phyloP scores from a whole-genome alignment of 2,329 filamentous ascomycete genomes.

The Sporothrix protearum region DNA sequence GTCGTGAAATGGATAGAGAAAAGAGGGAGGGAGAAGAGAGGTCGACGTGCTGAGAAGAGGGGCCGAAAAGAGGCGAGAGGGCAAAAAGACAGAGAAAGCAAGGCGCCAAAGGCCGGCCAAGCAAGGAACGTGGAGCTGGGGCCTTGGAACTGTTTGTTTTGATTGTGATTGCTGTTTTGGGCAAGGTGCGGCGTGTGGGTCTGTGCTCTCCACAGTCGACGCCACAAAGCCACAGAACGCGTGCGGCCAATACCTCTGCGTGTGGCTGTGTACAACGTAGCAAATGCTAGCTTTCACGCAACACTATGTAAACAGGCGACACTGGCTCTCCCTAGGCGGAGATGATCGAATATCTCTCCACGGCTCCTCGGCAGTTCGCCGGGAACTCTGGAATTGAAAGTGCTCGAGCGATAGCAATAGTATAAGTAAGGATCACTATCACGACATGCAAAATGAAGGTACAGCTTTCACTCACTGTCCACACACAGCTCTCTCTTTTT shows the following conservation, averaged over 20 bases:
- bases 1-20: background rate
- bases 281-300: background rate
- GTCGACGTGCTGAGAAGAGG: background rate
- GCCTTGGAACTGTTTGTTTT: constrained; percentile 29
- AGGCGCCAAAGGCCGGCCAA: constrained; percentile 3
- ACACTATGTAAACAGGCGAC: background rate
- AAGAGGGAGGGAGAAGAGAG: background rate
- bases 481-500: background rate
- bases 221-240: constrained; percentile 5
- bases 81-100: constrained; percentile 8
- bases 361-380: background rate
- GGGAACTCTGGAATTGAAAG: too few species aligned
- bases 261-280: too few species aligned
- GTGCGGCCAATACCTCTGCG: background rate
- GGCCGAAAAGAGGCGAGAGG: constrained; percentile 4
- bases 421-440: background rate
- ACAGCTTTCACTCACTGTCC: background rate
- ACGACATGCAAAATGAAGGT: background rate
- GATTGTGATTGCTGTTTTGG: constrained; percentile 28
- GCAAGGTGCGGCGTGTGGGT: constrained; percentile 18
- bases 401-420: too few species aligned
- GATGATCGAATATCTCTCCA: background rate
- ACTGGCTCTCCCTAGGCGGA: background rate
- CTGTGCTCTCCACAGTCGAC: constrained; percentile 5
- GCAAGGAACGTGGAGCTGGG: constrained; percentile 8